Evolutionary conservation across 2,329 filamentous ascomycete genomes (phyloP), one percentile per base, ranked within the genome.

Genomic region (Phaeosphaeriaceae sp.): DNA sequence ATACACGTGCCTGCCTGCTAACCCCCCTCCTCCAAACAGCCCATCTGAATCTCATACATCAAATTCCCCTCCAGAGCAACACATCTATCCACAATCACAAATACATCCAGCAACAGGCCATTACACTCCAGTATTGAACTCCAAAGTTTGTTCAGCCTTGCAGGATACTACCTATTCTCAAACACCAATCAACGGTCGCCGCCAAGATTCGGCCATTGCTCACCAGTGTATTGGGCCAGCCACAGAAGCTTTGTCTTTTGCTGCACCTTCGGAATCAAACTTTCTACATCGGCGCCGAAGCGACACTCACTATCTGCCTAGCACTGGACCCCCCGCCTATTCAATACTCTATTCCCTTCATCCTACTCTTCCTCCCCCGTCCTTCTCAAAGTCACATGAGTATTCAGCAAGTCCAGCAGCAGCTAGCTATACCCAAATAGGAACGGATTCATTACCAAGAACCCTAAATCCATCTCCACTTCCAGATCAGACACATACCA

Each of bases 171-270:
- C 50, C 34, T 38, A 44, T 39, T 48, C 57, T 33, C 56, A 51
- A 35, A 11, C 46, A 36, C 43, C 48, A 54, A 34, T 42, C 32
- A 33, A 45, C n/a, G 39, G 16, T 21, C 18, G 33, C 21, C 61
- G 61, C 55, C 61, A 64, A 61, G 61, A 64, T 33, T 64, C 61
- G 29, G 52, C 52, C 47, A 53, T 56, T 33, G 51, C 52, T 44
- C 55, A 60, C 17, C 52, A 59, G 28, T 53, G 51, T 40, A 48
- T 59, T 21, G 61, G 61, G 35, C 18, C 42, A n/a, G 33, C 36
- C 45, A 59, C 55, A 35, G 58, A 61, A 26, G 21, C 43, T 23
- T 20, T 13, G 23, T 47, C 53, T 23, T 48, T 35, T 32, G 42
- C 45, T 21, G 41, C 52, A 18, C 43, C 50, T 17, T 48, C 58